Evolutionary conservation across 169 alveolate genomes (phyloP), one percentile per base, ranked within the genome.

Genomic region (Babesia ovis): DNA sequence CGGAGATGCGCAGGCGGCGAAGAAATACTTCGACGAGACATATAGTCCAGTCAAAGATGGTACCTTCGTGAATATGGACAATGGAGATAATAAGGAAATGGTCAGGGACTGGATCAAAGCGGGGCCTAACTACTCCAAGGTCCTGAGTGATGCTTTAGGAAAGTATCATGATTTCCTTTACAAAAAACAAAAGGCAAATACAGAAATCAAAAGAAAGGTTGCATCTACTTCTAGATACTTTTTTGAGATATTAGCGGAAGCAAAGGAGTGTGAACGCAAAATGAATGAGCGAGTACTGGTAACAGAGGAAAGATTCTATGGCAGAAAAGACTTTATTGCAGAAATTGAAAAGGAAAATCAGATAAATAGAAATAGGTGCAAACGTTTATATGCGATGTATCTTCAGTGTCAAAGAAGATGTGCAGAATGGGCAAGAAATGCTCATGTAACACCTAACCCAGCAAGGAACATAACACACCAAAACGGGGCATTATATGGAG

Each of bases 211-310:
- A 54, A 42, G 70, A n/a, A 61, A 43, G 71, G 83, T 62, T 0
- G 68, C 83, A 25, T 20, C 80, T 11, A 70, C 73, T 9, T 80
- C 88, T 29, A 31, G 88, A 37, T 80, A 80, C 64, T 80, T 80
- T 39, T 80, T 80, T 35, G 88, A 80, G 37, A 80, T 80, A 0
- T 68, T 80, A 34, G 88, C 88, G 16, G 88, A 80, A 31, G 84
- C 88, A 14, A 80, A 80, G 57, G 88, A 80, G 27, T 80, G 88
- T 37, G 88, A 80, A 25, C 68, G 88, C 29, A 80, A 70, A 46
- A 80, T 80, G 88, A 50, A 59, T 20, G 88, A 80, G 27, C 70
- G 83, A n/a, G 84, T 66, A 43, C 72, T 80, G 41, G 58, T 80
- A 31, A 68, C 83, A 16, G 88, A 80, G 53, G 88, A 80, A n/a